These are phyloP conservation scores for Eucalyptus melliodora DNA, from an alignment of 345 rosid genomes.

Conservation along the genomic window DNA sequence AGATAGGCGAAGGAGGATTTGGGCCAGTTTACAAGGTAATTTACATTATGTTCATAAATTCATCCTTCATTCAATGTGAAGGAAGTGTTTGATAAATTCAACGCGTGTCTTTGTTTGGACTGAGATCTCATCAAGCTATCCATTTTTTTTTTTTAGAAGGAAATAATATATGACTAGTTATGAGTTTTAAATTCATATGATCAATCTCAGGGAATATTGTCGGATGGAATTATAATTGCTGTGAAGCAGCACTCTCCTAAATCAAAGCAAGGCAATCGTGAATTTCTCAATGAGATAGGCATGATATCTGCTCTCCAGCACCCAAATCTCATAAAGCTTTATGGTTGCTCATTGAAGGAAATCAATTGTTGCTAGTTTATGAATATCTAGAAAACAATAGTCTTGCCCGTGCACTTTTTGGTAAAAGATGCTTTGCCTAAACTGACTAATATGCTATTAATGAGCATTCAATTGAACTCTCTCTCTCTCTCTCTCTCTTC, in stretches of 20 bases:
- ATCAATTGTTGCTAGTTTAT: slow-evolving; percentile 40
- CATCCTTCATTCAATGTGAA: background rate
- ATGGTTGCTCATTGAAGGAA: slow-evolving; percentile 55
- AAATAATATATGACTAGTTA: no score
- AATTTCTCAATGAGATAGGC: slow-evolving; percentile 58
- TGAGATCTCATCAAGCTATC: background rate
- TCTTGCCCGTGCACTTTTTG: slow-evolving; percentile 52
- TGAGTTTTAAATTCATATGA: background rate
- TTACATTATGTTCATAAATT: background rate
- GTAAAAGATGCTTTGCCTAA: background rate
- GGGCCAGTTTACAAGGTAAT: slow-evolving; percentile 80
- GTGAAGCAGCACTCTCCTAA: slow-evolving; percentile 61
- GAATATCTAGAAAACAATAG: slow-evolving; percentile 60
- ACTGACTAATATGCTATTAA: background rate
- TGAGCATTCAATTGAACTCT: background rate
- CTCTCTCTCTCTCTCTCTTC: background rate
- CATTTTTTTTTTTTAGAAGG: background rate
- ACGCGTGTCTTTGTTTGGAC: background rate
- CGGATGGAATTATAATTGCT: slow-evolving; percentile 42
- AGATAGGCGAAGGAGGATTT: slow-evolving; percentile 97
- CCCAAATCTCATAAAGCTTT: slow-evolving; percentile 49
- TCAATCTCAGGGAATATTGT: slow-evolving; percentile 27
- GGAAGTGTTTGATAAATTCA: background rate
- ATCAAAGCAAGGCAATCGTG: slow-evolving; percentile 65
- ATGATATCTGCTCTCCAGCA: slow-evolving; percentile 67